Evolutionary conservation across 345 rosid species (phyloP).

Genomic region (Ceriops tagal): DNA sequence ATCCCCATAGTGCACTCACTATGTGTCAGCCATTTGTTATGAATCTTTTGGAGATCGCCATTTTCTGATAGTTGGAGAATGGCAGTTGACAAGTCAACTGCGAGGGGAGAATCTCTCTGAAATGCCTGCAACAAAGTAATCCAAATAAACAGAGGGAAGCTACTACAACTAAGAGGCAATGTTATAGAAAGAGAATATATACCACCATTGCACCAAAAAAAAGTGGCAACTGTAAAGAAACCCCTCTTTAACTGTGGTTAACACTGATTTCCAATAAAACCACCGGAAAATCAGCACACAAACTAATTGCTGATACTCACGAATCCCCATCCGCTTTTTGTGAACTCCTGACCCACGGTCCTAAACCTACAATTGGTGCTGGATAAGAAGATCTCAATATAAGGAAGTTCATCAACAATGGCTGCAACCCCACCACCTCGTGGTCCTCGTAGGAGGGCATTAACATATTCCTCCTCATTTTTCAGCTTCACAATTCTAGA

Average conservation of each 20-base stretch:
- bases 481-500: constrained; percentile 59
- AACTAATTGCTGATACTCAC: constrained; percentile 45
- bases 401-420: constrained; percentile 92
- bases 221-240: too few species aligned
- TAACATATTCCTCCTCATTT: constrained; percentile 44
- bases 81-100: constrained; percentile 83
- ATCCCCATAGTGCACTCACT: constrained; percentile 44
- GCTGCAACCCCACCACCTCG: constrained; percentile 75
- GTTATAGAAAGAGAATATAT: too few species aligned
- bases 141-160: not conserved
- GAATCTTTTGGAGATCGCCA: constrained; percentile 76
- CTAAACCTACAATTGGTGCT: constrained; percentile 56
- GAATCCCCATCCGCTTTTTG: constrained; percentile 94
- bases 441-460: constrained; percentile 60
- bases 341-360: constrained; percentile 86
- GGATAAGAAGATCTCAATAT: constrained; percentile 72
- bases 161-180: too few species aligned
- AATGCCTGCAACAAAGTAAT: constrained; percentile 58
- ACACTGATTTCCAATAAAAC: too few species aligned
- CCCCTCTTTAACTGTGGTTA: too few species aligned
- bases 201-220: too few species aligned
- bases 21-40: constrained; percentile 67
- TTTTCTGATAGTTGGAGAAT: constrained; percentile 80
- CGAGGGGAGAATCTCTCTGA: constrained; percentile 88
- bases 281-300: too few species aligned